Percentiles rank a stretch among this genome's conserved stretches.
These are phyloP conservation scores for Sphagnum fallax DNA, from an alignment of 228 moss, liverwort and hornwort genomes.

Conservation along the genomic window DNA sequence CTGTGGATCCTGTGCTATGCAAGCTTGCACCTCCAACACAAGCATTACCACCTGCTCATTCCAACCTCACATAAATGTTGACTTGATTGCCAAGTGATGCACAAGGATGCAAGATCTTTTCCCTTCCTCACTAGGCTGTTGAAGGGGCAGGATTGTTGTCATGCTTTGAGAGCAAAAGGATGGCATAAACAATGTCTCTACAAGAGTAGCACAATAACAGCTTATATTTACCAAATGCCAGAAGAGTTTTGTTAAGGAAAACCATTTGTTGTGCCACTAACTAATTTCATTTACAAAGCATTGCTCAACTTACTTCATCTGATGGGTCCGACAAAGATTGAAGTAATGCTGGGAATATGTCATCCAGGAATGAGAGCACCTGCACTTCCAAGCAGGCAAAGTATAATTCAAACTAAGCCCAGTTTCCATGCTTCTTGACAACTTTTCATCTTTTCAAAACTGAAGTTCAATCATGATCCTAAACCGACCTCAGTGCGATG, in stretches of 20 bases:
- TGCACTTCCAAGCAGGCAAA: slow-evolving; percentile 14
- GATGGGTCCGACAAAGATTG: slow-evolving; percentile 61
- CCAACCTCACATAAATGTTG: background rate
- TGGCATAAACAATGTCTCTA: no score
- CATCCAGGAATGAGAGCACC: slow-evolving; percentile 86
- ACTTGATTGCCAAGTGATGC: background rate
- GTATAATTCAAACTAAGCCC: no score
- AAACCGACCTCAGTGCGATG: slow-evolving; percentile 67
- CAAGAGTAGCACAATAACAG: no score
- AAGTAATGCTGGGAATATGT: slow-evolving; percentile 74
- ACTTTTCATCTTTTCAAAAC: background rate
- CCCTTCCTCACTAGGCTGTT: no score
- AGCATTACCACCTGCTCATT: slow-evolving; percentile 64
- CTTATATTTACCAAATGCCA: no score
- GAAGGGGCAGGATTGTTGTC: no score
- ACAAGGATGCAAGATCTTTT: background rate
- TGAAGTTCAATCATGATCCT: background rate
- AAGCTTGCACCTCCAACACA: slow-evolving; percentile 83
- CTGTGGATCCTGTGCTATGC: slow-evolving; percentile 76
- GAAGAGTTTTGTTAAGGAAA: no score
- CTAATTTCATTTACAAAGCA: no score
- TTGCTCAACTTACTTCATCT: slow-evolving; percentile 56
- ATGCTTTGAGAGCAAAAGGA: no score
- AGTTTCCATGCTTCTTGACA: no score
- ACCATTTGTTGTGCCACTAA: no score